phyloP scores from a whole-genome alignment of 352 stramenopile genomes.

The Hyaloperonospora brassicae region DNA sequence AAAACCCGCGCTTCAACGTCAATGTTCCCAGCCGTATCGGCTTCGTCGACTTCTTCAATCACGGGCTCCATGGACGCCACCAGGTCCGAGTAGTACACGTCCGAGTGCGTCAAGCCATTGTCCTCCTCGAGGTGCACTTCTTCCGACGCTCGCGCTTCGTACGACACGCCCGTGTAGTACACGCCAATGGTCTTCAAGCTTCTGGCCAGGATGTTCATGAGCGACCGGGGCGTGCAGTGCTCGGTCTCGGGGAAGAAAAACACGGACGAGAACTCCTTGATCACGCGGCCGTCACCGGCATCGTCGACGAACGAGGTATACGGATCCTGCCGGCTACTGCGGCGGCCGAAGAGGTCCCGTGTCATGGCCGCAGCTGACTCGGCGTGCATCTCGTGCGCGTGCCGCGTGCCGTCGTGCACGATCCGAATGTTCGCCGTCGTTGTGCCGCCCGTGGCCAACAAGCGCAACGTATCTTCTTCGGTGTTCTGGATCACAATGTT shows the following conservation, averaged over 20 bases:
- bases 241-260: conserved; percentile 48
- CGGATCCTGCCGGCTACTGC: conserved; percentile 1
- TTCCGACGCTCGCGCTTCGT: conserved; percentile 31
- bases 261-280: conserved; percentile 62
- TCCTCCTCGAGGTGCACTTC: conserved; percentile 23
- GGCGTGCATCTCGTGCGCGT: too few relatives aligned
- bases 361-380: too few relatives aligned
- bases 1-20: conserved; percentile 52
- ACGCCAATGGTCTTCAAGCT: conserved; percentile 45
- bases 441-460: conserved; percentile 22
- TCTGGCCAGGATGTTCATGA: conserved; percentile 37
- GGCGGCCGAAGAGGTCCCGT: conserved; percentile 27
- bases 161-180: conserved; percentile 44
- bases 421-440: conserved; percentile 38
- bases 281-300: conserved; percentile 37
- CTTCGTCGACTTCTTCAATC: conserved; percentile 26
- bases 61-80: conserved; percentile 29
- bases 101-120: conserved; percentile 18
- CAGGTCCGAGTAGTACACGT: conserved; percentile 47
- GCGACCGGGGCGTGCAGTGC: conserved; percentile 29
- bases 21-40: conserved; percentile 25
- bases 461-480: conserved; percentile 23
- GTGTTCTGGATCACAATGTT: conserved; percentile 52
- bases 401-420: conserved; percentile 44
- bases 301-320: conserved; percentile 8